Evolutionary conservation across 2,329 filamentous ascomycete species (phyloP).

Genomic region (Shiraia bambusicola): DNA sequence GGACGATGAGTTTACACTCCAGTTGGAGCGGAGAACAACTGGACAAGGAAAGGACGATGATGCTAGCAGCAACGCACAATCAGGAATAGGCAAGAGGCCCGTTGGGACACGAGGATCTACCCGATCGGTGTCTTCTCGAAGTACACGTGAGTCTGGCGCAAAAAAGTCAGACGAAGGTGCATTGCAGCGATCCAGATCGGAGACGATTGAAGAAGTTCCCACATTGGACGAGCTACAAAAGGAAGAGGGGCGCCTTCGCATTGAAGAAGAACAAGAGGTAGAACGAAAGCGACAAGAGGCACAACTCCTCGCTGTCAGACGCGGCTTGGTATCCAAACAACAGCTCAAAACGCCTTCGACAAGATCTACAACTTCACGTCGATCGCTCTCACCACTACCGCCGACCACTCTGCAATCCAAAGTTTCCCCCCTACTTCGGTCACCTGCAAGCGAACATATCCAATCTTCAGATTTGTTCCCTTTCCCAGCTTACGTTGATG

Average conservation of each 20-base stretch:
- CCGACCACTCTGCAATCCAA: slow-evolving; percentile 10
- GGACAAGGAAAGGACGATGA: slow-evolving; percentile 63
- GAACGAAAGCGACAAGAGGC: slow-evolving; percentile 57
- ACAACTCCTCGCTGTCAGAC: slow-evolving; percentile 55
- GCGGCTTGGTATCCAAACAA: slow-evolving; percentile 50
- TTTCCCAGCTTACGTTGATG: slow-evolving; percentile 28
- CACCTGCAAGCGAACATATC: slow-evolving; percentile 18
- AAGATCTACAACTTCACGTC: slow-evolving; percentile 7
- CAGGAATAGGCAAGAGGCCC: slow-evolving; percentile 41
- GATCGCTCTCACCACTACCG: slow-evolving; percentile 14
- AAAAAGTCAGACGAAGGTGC: slow-evolving; percentile 19
- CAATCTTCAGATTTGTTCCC: slow-evolving; percentile 10
- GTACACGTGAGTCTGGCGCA: slow-evolving; percentile 36
- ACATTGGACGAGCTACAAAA: slow-evolving; percentile 58
- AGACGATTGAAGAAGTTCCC: slow-evolving; percentile 41
- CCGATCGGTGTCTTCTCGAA: slow-evolving; percentile 49
- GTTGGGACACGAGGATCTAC: slow-evolving; percentile 52
- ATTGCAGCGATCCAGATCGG: slow-evolving; percentile 29
- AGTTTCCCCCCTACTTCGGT: slow-evolving; percentile 19
- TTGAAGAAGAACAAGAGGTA: slow-evolving; percentile 59
- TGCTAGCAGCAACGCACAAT: slow-evolving; percentile 67
- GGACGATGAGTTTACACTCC: slow-evolving; percentile 88
- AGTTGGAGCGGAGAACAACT: slow-evolving; percentile 70
- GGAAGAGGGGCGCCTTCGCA: slow-evolving; percentile 57
- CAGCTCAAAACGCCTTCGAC: slow-evolving; percentile 15